Percentiles rank a stretch among this genome's conserved stretches.
These are phyloP conservation scores for Auriculariales sp. DNA, from an alignment of 768 basidiomycete genomes.

Conservation along the genomic window DNA sequence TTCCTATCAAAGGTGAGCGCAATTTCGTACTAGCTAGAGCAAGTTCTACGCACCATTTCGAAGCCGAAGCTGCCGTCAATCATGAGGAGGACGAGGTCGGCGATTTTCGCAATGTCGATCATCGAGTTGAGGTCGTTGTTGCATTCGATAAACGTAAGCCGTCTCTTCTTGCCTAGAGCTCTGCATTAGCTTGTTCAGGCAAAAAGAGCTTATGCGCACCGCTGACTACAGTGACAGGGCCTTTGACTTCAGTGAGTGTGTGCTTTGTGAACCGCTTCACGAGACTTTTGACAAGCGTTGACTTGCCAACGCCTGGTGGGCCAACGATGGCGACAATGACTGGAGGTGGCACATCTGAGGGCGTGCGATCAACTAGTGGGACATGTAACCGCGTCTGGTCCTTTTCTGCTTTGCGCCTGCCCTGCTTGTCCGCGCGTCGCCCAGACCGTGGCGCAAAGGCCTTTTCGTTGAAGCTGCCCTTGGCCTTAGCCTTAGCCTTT, in stretches of 20 bases:
- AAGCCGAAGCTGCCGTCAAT: constrained; percentile 96
- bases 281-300: constrained; percentile 82
- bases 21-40: not conserved
- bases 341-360: constrained; percentile 82
- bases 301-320: constrained; percentile 93
- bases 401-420: constrained; percentile 78
- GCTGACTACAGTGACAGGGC: constrained; percentile 87
- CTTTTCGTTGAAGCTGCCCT: constrained; percentile 20
- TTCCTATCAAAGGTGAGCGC: constrained; percentile 42
- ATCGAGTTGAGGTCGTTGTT: constrained; percentile 95
- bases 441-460: constrained; percentile 92
- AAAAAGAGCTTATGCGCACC: constrained; percentile 18
- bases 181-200: not conserved
- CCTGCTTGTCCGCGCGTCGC: constrained; percentile 75
- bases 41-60: constrained; percentile 68
- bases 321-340: constrained; percentile 91
- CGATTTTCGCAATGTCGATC: constrained; percentile 96
- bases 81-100: constrained; percentile 92
- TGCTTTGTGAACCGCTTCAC: constrained; percentile 90
- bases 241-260: constrained; percentile 74
- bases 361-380: constrained; percentile 88
- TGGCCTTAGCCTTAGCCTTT: constrained; percentile 3
- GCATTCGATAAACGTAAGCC: constrained; percentile 95
- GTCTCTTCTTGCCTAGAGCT: constrained; percentile 54
- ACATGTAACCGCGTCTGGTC: constrained; percentile 94